Conservation (phyloP, 2,329 filamentous ascomycete genomes). For the Curvularia sp. region DNA sequence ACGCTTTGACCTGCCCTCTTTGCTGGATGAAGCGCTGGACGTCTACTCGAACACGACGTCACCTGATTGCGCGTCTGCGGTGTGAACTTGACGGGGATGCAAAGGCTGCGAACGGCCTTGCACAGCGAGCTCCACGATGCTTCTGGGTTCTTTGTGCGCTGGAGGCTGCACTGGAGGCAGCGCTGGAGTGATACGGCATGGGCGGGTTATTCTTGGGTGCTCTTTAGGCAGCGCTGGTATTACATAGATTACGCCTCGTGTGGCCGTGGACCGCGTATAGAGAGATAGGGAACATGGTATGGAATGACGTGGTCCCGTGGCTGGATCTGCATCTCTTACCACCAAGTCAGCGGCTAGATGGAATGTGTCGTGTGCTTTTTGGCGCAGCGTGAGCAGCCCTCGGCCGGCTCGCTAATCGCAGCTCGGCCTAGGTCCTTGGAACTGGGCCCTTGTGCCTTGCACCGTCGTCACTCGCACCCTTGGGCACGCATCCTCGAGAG, state of each 20-base stretch:
- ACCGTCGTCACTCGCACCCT: conserved; percentile 19
- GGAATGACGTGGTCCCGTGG: conserved; percentile 41
- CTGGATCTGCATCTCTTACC: conserved; percentile 4
- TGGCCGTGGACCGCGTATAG: conserved; percentile 20
- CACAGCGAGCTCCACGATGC: neutral
- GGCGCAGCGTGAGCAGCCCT: conserved; percentile 21
- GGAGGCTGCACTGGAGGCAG: neutral
- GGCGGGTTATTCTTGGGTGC: neutral
- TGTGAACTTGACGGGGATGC: neutral
- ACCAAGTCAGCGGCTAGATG: conserved; percentile 16
- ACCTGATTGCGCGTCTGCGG: conserved; percentile 19
- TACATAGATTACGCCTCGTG: conserved; percentile 8
- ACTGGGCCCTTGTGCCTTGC: conserved; percentile 13
- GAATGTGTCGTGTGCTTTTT: conserved; percentile 29
- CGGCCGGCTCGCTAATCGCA: conserved; percentile 31
- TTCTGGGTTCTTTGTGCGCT: neutral
- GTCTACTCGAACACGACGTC: conserved; percentile 12
- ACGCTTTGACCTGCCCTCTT: neutral
- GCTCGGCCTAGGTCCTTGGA: conserved; percentile 14
- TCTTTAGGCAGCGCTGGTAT: neutral
- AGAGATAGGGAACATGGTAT: conserved; percentile 1
- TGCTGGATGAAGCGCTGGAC: neutral
- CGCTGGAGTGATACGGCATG: neutral
- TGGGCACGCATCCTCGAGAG: conserved; percentile 23
- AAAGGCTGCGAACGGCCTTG: neutral